Evolutionary conservation across 169 alveolate species (phyloP).

Genomic region (Miamiensis avidus): DNA sequence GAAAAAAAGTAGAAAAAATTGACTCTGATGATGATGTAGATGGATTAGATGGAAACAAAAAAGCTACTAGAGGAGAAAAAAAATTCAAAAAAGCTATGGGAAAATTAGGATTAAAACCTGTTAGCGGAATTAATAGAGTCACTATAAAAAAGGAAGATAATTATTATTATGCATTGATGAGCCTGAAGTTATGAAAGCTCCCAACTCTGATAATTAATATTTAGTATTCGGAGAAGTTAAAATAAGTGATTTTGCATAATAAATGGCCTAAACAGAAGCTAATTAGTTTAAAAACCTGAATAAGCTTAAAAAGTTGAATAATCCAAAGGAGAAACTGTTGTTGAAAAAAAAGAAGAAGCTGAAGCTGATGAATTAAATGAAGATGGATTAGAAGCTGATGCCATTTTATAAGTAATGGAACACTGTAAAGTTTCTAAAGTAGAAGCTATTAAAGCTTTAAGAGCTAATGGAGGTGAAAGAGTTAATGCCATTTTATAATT

Average conservation of each 20-base stretch:
- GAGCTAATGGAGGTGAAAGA: constrained; percentile 86
- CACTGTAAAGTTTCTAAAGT: constrained; percentile 89
- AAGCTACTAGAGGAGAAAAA: constrained; percentile 92
- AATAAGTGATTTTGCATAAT: constrained; percentile 88
- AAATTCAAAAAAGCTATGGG: constrained; percentile 93
- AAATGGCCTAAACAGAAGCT: constrained; percentile 72
- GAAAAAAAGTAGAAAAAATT: too few species aligned
- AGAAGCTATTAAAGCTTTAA: constrained; percentile 87
- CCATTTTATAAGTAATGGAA: constrained; percentile 89
- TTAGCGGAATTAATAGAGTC: constrained; percentile 91
- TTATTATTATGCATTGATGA: constrained; percentile 89
- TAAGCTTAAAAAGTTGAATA: constrained; percentile 35
- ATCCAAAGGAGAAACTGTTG: constrained; percentile 26
- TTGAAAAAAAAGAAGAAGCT: constrained; percentile 56
- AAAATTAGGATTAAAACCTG: constrained; percentile 92
- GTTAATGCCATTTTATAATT: constrained; percentile 80
- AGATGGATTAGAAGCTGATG: constrained; percentile 75
- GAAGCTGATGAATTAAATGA: constrained; percentile 74
- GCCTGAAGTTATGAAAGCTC: constrained; percentile 95
- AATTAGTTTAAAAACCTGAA: constrained; percentile 55
- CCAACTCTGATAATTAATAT: constrained; percentile 90
- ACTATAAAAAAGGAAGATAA: constrained; percentile 91
- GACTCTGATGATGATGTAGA: constrained; percentile 27
- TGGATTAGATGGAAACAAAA: constrained; percentile 54
- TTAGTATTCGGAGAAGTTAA: constrained; percentile 97